A percentile compares a stretch with the other conserved stretches of the same genome.
Evolutionary conservation across 352 stramenopile genomes (phyloP).

Genomic region (Pythium rhizo-oryzae): DNA sequence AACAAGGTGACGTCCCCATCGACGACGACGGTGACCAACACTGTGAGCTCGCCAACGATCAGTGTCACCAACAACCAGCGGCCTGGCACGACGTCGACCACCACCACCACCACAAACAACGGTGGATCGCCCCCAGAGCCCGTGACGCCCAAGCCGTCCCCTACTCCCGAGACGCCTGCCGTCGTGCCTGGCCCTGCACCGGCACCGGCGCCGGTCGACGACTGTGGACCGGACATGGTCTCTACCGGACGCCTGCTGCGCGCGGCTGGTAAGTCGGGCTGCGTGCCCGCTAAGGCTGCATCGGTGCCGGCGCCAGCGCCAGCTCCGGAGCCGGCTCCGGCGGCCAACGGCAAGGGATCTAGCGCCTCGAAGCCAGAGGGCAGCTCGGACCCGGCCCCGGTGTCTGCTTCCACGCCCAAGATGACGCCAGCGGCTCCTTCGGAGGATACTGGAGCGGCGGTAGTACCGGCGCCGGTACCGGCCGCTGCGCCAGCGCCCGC

Average conservation of each 20-base stretch:
- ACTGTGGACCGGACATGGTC: conserved; percentile 2
- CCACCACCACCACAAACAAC: neutral
- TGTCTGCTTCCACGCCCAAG: too few relatives aligned
- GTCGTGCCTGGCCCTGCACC: neutral
- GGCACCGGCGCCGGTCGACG: neutral
- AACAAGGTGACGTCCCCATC: neutral
- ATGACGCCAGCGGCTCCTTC: too few relatives aligned
- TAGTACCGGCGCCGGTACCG: too few relatives aligned
- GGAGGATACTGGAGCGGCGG: too few relatives aligned
- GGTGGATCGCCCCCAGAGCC: neutral
- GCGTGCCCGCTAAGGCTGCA: neutral
- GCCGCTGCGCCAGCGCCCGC: too few relatives aligned
- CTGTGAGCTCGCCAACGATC: neutral
- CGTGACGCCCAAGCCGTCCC: neutral
- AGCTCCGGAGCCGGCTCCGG: neutral
- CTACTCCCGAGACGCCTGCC: neutral
- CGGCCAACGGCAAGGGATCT: too few relatives aligned
- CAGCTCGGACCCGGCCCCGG: too few relatives aligned
- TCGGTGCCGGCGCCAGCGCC: neutral
- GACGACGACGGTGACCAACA: conserved; percentile 1
- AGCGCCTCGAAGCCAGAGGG: too few relatives aligned
- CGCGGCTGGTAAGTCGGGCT: too few relatives aligned
- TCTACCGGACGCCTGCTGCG: neutral
- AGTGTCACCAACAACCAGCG: conserved; percentile 5
- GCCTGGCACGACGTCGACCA: neutral